Evolutionary conservation across 441 rosid species (phyloP), one percentile per base, ranked within the genome.

Genomic region (Syzygium syzygioides): DNA sequence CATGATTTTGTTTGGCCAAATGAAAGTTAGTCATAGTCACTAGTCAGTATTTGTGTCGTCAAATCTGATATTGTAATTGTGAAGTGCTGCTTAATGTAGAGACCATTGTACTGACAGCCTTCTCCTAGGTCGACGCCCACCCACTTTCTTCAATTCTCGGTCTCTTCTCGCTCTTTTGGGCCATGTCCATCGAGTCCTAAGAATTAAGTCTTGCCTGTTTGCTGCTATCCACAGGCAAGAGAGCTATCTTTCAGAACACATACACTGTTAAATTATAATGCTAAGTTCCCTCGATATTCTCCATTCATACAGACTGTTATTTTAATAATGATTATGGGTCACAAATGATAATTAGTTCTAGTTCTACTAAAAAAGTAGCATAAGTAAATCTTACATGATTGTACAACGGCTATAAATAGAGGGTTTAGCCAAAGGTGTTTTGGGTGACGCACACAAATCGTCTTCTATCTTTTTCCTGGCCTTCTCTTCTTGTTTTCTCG

Each of bases 391-490:
- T 15, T 14, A 0, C 32, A 60, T 3, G 18, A 15, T 17, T 3
- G 3, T 60, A 3, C 32, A 28, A 3, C 23, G 20, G 68, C 4
- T n/a, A 14, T n/a, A 62, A 62, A 28, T n/a, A 7, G 4, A 14
- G 68, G 34, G 34, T 3, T n/a, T 1, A 28, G 68, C 68, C 10
- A 0, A 62, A 62, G 4, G 19, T 62, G 68, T 62, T 62, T 62
- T 14, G 34, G 0, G 9, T n/a, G 1, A 62, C 34, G 1, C 19
- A 3, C 9, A 54, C 2, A 15, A 1, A n/a, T 4, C 5, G 0
- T 62, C 9, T 14, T 62, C 18, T 62, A 6, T 62, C 34, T 0
- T 60, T 17, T 62, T n/a, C 68, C 68, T n/a, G 3, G 19, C 34
- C 34, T 60, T 0, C 64, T 12, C 30, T n/a, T 59, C 64, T 60